phyloP scores from a whole-genome alignment of 2,329 filamentous ascomycete genomes.

The Talaromyces sp. region DNA sequence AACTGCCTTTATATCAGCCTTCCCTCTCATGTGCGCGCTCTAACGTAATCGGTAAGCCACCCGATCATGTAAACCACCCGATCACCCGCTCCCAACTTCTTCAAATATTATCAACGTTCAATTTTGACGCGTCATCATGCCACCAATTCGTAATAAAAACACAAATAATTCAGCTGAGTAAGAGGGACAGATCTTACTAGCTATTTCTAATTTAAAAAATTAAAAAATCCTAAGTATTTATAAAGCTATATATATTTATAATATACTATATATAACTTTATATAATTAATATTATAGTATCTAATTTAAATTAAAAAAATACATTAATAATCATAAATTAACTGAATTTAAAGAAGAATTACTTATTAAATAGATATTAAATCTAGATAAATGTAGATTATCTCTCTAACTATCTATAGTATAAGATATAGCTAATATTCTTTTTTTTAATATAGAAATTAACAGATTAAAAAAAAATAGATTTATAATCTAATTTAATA shows the following conservation, averaged over 20 bases:
- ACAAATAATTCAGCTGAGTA: background rate
- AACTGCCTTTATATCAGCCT: no score
- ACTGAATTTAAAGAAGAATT: background rate
- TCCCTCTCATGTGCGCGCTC: no score
- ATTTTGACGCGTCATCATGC: background rate
- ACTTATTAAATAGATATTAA: background rate
- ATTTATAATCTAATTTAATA: background rate
- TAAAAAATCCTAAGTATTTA: background rate
- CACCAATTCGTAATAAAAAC: background rate
- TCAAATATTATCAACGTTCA: background rate
- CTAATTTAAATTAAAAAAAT: background rate
- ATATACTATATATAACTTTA: background rate
- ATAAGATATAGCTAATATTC: background rate
- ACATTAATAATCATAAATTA: background rate
- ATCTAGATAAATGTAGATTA: background rate
- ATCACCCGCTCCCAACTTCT: background rate
- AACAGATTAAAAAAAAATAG: background rate
- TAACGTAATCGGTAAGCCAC: background rate
- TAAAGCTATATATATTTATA: background rate
- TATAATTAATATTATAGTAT: background rate
- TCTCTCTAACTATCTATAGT: background rate
- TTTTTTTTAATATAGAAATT: background rate
- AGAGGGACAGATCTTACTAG: background rate
- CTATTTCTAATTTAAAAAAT: constrained; percentile 1
- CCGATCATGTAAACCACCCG: background rate